phyloP scores from a whole-genome alignment of 2,329 filamentous ascomycete genomes.

The Neurospora sp. region DNA sequence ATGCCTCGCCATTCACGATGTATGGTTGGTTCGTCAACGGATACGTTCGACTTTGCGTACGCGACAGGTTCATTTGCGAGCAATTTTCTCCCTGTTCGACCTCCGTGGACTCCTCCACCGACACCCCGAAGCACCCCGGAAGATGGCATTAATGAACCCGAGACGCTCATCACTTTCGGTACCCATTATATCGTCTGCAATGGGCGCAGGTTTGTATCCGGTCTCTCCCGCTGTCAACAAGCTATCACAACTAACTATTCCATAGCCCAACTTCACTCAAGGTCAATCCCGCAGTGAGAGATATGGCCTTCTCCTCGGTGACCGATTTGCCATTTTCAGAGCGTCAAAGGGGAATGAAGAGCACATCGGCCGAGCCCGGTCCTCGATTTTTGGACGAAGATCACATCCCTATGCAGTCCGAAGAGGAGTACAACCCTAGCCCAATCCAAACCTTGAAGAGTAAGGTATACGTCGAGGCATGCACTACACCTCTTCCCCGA shows the following conservation, averaged over 20 bases:
- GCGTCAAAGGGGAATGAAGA: not conserved
- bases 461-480: slow-evolving; percentile 1
- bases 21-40: not conserved
- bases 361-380: not conserved
- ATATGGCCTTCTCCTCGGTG: slow-evolving; percentile 4
- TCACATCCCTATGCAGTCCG: slow-evolving; percentile 1
- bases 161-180: not conserved
- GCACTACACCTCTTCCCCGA: slow-evolving; percentile 4
- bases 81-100: slow-evolving; percentile 4
- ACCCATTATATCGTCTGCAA: not conserved
- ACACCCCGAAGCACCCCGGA: slow-evolving; percentile 11
- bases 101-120: slow-evolving; percentile 17
- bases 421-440: slow-evolving; percentile 8
- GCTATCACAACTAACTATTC: slow-evolving; percentile 1
- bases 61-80: not conserved
- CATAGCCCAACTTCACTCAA: slow-evolving; percentile 8
- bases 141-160: slow-evolving; percentile 1
- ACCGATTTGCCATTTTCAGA: not conserved
- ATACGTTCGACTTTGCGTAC: not conserved
- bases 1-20: not conserved
- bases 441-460: slow-evolving; percentile 2
- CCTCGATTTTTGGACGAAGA: not conserved
- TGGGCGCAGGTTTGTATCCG: slow-evolving; percentile 2
- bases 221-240: not conserved
- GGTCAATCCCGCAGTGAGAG: slow-evolving; percentile 9